Conservation (phyloP, 495 filamentous ascomycete genomes). For the Oleoguttula mirabilis region DNA sequence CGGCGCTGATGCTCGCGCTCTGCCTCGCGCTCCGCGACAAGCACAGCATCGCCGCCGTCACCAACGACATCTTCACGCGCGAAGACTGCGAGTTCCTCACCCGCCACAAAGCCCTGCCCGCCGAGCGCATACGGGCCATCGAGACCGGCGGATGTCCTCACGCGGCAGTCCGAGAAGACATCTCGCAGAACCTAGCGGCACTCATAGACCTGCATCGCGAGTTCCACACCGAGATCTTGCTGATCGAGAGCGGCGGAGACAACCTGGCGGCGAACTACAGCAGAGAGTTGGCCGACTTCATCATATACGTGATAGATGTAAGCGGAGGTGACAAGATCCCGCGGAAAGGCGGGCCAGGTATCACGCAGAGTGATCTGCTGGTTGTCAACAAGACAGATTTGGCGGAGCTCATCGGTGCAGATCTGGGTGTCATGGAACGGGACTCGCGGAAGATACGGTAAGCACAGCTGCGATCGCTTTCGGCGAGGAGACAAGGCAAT, state of each 20-base stretch:
- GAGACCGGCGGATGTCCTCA: constrained; percentile 97
- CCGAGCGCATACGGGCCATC: constrained; percentile 79
- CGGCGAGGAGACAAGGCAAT: background rate
- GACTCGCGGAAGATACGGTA: constrained; percentile 82
- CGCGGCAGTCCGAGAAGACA: constrained; percentile 96
- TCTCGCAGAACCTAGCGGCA: constrained; percentile 80
- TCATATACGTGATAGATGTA: constrained; percentile 97
- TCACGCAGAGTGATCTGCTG: constrained; percentile 85
- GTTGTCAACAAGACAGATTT: constrained; percentile 96
- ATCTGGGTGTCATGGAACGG: constrained; percentile 86
- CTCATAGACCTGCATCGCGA: constrained; percentile 71
- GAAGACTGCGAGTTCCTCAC: constrained; percentile 97
- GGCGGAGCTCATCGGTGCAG: constrained; percentile 81
- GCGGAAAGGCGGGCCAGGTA: constrained; percentile 89
- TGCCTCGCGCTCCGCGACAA: constrained; percentile 63
- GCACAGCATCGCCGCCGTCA: constrained; percentile 86
- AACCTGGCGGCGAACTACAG: constrained; percentile 95
- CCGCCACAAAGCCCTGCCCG: constrained; percentile 66
- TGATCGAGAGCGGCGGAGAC: constrained; percentile 92
- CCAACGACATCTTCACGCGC: constrained; percentile 96
- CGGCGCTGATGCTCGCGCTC: constrained; percentile 85
- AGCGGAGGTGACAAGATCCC: constrained; percentile 96
- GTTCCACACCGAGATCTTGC: constrained; percentile 61
- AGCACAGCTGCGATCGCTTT: background rate
- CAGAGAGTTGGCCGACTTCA: constrained; percentile 88